Conservation (phyloP, 345 rosid genomes). For the Eucalyptus rudis region DNA sequence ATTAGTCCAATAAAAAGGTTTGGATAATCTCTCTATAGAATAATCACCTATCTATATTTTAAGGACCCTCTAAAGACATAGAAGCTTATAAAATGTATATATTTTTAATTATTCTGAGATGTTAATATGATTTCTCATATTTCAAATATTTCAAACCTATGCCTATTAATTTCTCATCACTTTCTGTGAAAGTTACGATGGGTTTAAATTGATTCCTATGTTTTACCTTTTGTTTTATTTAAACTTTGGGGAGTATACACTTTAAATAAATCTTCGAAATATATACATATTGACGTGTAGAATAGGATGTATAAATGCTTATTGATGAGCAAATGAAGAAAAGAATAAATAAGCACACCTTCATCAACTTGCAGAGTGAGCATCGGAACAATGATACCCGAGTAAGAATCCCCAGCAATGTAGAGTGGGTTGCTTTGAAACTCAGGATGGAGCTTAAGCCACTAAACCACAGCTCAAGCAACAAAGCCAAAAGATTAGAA, state of each 20-base stretch:
- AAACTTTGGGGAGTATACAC: background rate
- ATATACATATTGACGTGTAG: background rate
- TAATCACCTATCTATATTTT: background rate
- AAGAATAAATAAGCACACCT: background rate
- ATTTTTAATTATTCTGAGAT: too few species aligned
- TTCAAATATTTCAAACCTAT: background rate
- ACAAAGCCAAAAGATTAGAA: background rate
- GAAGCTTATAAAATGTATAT: background rate
- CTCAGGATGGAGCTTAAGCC: slow-evolving; percentile 14
- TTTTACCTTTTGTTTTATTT: background rate
- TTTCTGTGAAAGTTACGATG: background rate
- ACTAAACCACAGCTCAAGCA: background rate
- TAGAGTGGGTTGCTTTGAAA: slow-evolving; percentile 9
- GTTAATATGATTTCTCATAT: background rate
- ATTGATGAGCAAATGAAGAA: too few species aligned
- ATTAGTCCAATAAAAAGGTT: background rate
- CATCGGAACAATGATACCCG: slow-evolving; percentile 8
- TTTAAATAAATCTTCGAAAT: background rate
- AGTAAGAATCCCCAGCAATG: slow-evolving; percentile 19
- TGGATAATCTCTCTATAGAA: background rate
- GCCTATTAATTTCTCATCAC: background rate
- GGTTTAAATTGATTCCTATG: background rate
- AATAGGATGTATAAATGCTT: too few species aligned
- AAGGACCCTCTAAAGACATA: background rate
- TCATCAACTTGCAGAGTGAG: background rate